A percentile compares a stretch with the other conserved stretches of the same genome.
Conservation (phyloP, 495 filamentous ascomycete genomes). For the Xylaria bambusicola region DNA sequence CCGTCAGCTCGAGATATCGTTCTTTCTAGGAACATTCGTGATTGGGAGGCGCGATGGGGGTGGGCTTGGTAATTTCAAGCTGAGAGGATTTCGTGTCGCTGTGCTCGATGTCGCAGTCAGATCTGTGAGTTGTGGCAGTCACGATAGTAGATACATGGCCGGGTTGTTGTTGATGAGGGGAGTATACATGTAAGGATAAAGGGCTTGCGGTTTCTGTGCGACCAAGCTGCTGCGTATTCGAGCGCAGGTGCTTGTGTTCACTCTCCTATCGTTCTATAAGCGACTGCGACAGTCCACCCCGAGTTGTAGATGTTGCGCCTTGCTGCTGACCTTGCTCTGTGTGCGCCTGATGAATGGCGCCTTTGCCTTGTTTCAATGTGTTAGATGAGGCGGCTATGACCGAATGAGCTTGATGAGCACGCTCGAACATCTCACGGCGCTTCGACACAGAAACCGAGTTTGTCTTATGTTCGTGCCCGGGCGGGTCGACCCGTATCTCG, state of each 20-base stretch:
- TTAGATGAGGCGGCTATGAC: background rate
- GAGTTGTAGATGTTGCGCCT: background rate
- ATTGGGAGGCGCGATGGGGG: constrained; percentile 27
- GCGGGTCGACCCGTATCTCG: background rate
- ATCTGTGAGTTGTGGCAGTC: background rate
- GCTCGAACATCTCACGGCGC: constrained; percentile 3
- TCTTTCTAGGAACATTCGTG: constrained; percentile 40
- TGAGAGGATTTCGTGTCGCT: background rate
- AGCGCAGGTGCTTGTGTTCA: background rate
- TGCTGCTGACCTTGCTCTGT: background rate
- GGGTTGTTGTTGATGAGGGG: background rate
- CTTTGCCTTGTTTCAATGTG: background rate
- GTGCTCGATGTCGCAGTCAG: background rate
- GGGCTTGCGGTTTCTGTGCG: background rate
- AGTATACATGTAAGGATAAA: background rate
- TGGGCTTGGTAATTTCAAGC: constrained; percentile 20
- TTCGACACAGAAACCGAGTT: constrained; percentile 7
- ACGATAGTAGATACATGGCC: background rate
- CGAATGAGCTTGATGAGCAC: background rate
- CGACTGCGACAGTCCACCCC: background rate
- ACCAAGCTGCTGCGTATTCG: background rate
- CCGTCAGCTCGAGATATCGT: constrained; percentile 30
- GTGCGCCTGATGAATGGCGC: background rate
- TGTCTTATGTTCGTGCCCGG: background rate
- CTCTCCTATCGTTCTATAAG: background rate